Percentiles rank a stretch among this genome's conserved stretches.
Conservation (phyloP, 441 rosid genomes). For the Gossypium davidsonii region DNA sequence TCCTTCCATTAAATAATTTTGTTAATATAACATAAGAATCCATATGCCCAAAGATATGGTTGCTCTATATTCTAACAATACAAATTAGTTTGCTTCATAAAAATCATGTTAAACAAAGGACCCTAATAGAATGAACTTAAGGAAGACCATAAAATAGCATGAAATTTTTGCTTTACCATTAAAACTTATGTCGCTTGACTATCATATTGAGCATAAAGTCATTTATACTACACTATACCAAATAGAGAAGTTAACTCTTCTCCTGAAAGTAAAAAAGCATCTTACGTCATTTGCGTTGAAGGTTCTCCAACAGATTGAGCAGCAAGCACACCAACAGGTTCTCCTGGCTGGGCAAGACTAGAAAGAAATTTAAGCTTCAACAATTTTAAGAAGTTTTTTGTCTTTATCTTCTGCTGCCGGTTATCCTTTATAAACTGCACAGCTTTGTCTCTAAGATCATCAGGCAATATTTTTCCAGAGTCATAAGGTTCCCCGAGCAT, state of each 20-base stretch:
- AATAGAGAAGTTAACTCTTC: neutral
- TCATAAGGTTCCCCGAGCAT: constrained; percentile 40
- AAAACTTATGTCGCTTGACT: neutral
- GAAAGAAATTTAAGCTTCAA: constrained; percentile 65
- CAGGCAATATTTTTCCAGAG: constrained; percentile 57
- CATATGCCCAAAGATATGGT: neutral
- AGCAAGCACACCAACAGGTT: constrained; percentile 98
- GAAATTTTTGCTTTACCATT: neutral
- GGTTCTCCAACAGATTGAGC: constrained; percentile 99
- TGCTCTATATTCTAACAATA: neutral
- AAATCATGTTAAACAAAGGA: constrained; percentile 4
- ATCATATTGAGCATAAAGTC: neutral
- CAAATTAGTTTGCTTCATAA: neutral
- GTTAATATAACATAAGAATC: neutral
- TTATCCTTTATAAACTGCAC: constrained; percentile 47
- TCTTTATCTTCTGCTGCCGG: constrained; percentile 29
- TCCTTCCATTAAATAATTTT: neutral
- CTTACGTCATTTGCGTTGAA: constrained; percentile 99
- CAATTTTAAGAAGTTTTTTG: constrained; percentile 52
- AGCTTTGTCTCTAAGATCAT: constrained; percentile 63
- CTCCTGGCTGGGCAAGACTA: constrained; percentile 98
- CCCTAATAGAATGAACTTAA: neutral
- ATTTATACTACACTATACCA: neutral
- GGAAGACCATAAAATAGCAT: neutral
- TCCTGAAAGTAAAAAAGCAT: constrained; percentile 18